Base-by-base conservation (phyloP, 192 early-diverging fungal species). In the Martensiomyces pterosporus region DNA sequence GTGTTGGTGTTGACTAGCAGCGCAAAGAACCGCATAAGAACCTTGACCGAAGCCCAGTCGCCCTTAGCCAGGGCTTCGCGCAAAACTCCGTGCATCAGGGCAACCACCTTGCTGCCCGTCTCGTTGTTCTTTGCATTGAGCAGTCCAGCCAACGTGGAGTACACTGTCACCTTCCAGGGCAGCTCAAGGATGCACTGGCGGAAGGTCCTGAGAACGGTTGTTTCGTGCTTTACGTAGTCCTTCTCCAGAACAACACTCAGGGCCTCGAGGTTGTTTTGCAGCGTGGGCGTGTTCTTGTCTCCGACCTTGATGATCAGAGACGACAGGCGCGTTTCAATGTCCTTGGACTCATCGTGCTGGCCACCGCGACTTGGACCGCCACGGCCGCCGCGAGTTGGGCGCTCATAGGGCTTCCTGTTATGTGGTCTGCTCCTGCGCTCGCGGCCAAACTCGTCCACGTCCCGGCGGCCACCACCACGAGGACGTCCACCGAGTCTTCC, bases 121-220 rank as follows among this genome's bases (percentile, higher is more conserved):
- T 80, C 82, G 43, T 60, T 56, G 49, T 82, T 82, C 48, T 80
- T 79, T 3, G 82, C 81, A 49, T 96, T 96, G 22, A 98, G 58
- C 16, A 98, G 60, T 23, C 89, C 91, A 16, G 82, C 80, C 21
- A 96, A 68, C 19, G 89, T 86, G 41, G 84, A 89, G 51, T 91
- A 98, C 32, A 63, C 60, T 6, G 63, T 58, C n/a, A 58, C 55
- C 19, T 67, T 64, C 60, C 60, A 59, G 13, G 64, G 64, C 27
- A 72, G 58, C 49, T 75, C 54, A 23, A 73, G 53, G 26, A 55
- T 38, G 36, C 60, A 64, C 32, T 60, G 55, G 37, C 52, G 60
- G 55, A 89, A 50, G 2, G 87, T 81, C 23, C 75, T 67, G 52
- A 83, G 42, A 6, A 89, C 79, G 1, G 79, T 81, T 12, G 49